phyloP scores from a whole-genome alignment of 495 filamentous ascomycete species.

The Podospora didyma region DNA sequence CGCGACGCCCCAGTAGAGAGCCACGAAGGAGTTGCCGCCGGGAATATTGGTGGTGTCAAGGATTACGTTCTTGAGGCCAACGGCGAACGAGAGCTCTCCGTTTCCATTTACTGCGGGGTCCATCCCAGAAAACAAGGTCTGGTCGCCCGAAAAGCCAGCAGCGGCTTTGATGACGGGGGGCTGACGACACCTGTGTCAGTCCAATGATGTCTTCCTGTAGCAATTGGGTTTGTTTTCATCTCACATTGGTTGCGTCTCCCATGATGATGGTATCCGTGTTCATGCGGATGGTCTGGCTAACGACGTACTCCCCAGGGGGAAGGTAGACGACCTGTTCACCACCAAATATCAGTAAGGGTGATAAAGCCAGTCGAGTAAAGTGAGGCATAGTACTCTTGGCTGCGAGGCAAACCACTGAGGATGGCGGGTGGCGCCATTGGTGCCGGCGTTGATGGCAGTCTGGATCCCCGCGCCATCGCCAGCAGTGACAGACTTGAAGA shows the following conservation, averaged over 20 bases:
- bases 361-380: background rate
- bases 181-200: constrained; percentile 10
- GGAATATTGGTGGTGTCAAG: constrained; percentile 61
- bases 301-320: constrained; percentile 59
- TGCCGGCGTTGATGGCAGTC: constrained; percentile 29
- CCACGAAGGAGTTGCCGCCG: constrained; percentile 41
- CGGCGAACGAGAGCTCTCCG: constrained; percentile 50
- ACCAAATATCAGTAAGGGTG: constrained; percentile 2
- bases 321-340: constrained; percentile 54
- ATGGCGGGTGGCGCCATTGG: constrained; percentile 29
- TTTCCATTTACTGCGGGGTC: constrained; percentile 18
- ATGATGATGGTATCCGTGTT: constrained; percentile 58
- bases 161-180: constrained; percentile 60
- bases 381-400: constrained; percentile 26
- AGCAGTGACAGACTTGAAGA: constrained; percentile 29
- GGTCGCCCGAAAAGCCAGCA: constrained; percentile 33
- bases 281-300: constrained; percentile 53
- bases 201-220: background rate
- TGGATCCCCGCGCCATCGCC: constrained; percentile 30
- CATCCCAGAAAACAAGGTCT: constrained; percentile 44
- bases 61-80: constrained; percentile 65
- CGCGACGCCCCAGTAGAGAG: constrained; percentile 69
- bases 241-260: constrained; percentile 61
- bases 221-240: constrained; percentile 7
- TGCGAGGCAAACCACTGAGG: constrained; percentile 38